phyloP scores from a whole-genome alignment of 257 asterid genomes.

The Nyctanthes arbortristis region DNA sequence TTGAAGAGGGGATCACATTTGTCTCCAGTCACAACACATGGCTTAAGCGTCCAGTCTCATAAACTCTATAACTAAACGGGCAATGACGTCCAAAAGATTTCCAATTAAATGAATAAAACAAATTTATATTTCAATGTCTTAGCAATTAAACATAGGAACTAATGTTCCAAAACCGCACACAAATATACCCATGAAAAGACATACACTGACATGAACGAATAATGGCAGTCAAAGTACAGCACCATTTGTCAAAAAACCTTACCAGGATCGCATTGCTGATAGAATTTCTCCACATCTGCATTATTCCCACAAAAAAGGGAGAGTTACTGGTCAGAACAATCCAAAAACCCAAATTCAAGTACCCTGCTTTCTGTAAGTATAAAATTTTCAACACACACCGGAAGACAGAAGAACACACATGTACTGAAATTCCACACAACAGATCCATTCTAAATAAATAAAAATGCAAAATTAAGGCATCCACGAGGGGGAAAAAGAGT shows the following conservation, averaged over 20 bases:
- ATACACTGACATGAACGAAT: neutral
- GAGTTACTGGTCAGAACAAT: neutral
- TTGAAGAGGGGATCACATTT: neutral
- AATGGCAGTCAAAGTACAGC: neutral
- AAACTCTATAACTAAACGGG: neutral
- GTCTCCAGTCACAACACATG: neutral
- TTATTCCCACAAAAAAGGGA: neutral
- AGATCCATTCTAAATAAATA: neutral
- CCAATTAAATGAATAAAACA: neutral
- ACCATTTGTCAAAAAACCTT: neutral
- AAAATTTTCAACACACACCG: neutral
- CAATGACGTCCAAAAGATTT: neutral
- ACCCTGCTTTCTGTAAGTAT: neutral
- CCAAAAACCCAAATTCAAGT: neutral
- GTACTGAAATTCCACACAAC: neutral
- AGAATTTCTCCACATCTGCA: slow-evolving; percentile 10
- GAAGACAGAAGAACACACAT: neutral
- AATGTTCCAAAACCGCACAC: neutral
- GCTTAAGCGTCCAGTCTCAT: neutral
- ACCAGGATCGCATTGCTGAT: neutral
- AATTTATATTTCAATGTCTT: neutral
- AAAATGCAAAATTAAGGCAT: neutral
- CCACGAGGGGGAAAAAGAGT: neutral
- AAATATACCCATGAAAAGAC: neutral
- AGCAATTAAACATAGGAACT: neutral